Percentiles rank a stretch among this genome's conserved stretches.
Evolutionary conservation across 2,329 filamentous ascomycete genomes (phyloP).

Genomic region (Hymenotorrendiella dingleyae): DNA sequence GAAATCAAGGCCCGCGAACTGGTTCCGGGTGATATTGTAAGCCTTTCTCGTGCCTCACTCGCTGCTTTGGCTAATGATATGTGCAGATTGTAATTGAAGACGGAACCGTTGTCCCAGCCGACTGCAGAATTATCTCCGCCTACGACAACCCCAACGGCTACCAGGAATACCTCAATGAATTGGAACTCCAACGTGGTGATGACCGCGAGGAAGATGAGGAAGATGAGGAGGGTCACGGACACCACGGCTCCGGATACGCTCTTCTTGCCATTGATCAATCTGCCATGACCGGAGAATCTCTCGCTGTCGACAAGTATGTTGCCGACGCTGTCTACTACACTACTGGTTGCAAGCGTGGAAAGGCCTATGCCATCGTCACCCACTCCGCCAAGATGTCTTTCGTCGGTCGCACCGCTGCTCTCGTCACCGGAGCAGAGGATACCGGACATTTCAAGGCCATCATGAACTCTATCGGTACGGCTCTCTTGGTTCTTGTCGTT

Average conservation of each 20-base stretch:
- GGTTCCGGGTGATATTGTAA: constrained; percentile 69
- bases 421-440: constrained; percentile 70
- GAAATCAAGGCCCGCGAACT: constrained; percentile 69
- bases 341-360: constrained; percentile 75
- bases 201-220: constrained; percentile 49
- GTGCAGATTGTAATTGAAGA: constrained; percentile 62
- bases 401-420: constrained; percentile 68
- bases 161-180: constrained; percentile 60
- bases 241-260: constrained; percentile 53
- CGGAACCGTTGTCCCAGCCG: constrained; percentile 64
- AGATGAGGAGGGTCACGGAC: constrained; percentile 48
- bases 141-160: constrained; percentile 64
- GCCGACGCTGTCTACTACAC: constrained; percentile 72
- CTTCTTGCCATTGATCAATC: constrained; percentile 72
- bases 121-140: constrained; percentile 67
- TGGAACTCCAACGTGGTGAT: constrained; percentile 54
- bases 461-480: constrained; percentile 75
- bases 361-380: constrained; percentile 63
- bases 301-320: constrained; percentile 75
- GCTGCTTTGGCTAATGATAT: constrained; percentile 1
- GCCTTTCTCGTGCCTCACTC: constrained; percentile 25
- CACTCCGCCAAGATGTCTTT: constrained; percentile 67
- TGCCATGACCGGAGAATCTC: constrained; percentile 74
- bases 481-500: constrained; percentile 69
- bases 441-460: constrained; percentile 77